A percentile compares a stretch with the other conserved stretches of the same genome.
phyloP scores from a whole-genome alignment of 2,329 filamentous ascomycete species.

The Parastagonospora nodorum region DNA sequence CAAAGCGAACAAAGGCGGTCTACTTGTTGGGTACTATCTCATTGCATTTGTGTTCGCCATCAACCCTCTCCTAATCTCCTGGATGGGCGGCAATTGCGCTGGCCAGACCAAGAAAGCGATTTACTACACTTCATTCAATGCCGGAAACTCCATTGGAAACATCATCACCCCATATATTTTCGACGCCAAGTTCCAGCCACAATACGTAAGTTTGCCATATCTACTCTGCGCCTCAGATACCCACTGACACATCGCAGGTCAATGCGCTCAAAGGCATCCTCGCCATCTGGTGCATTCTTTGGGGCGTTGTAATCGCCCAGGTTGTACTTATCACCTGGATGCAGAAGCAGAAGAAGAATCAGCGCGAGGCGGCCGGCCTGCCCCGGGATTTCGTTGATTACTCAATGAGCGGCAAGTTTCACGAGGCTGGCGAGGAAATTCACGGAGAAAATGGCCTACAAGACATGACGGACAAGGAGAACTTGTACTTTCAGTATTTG shows the following conservation, averaged over 20 bases:
- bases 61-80: constrained; percentile 69
- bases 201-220: constrained; percentile 21
- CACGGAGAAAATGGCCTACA: constrained; percentile 28
- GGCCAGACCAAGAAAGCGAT: constrained; percentile 71
- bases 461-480: constrained; percentile 30
- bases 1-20: constrained; percentile 50
- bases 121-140: constrained; percentile 68
- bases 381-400: constrained; percentile 22
- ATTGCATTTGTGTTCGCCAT: constrained; percentile 69
- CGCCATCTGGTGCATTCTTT: constrained; percentile 28
- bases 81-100: constrained; percentile 72
- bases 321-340: constrained; percentile 21
- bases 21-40: constrained; percentile 67
- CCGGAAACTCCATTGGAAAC: constrained; percentile 66
- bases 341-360: constrained; percentile 26
- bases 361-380: constrained; percentile 27
- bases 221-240: neutral
- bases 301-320: constrained; percentile 20
- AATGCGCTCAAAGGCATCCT: constrained; percentile 28
- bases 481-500: constrained; percentile 29
- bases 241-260: constrained; percentile 9
- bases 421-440: constrained; percentile 21
- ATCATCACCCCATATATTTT: constrained; percentile 50
- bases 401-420: constrained; percentile 22
- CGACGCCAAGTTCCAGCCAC: constrained; percentile 22